Conservation (phyloP, 257 asterid genomes). For the Leptodermis oblonga region DNA sequence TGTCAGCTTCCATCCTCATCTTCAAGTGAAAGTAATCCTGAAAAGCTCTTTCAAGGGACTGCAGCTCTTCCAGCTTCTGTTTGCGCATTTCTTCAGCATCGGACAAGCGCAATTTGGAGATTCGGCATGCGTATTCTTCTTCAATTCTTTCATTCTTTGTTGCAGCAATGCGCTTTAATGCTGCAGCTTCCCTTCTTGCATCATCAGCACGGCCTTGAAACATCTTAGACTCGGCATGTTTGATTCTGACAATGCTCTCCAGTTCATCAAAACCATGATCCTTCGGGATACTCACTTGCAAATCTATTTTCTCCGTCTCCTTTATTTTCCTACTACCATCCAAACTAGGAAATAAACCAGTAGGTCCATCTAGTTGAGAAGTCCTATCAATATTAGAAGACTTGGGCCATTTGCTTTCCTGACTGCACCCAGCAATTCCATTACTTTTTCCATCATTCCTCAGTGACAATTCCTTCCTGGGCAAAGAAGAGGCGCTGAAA, state of each 20-base stretch:
- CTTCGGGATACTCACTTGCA: constrained; percentile 35
- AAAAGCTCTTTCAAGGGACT: constrained; percentile 57
- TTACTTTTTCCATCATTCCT: constrained; percentile 48
- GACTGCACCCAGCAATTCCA: constrained; percentile 54
- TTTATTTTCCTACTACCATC: constrained; percentile 44
- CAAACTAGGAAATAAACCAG: constrained; percentile 34
- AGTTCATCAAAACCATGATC: constrained; percentile 72
- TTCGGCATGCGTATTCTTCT: constrained; percentile 64
- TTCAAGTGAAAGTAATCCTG: constrained; percentile 83
- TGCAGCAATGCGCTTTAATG: constrained; percentile 60
- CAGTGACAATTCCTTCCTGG: constrained; percentile 42
- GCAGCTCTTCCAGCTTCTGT: constrained; percentile 81
- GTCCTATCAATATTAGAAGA: constrained; percentile 42
- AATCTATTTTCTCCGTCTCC: constrained; percentile 32
- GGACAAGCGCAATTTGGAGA: constrained; percentile 58
- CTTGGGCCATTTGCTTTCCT: constrained; percentile 60
- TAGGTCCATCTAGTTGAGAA: constrained; percentile 47
- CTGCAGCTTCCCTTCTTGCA: constrained; percentile 85
- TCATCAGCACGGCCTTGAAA: constrained; percentile 88
- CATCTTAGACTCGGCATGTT: constrained; percentile 90
- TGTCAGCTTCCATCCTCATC: constrained; percentile 85
- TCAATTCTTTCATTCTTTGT: constrained; percentile 67
- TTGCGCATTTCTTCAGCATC: constrained; percentile 93
- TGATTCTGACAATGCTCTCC: constrained; percentile 87
- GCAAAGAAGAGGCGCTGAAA: constrained; percentile 26